phyloP scores from a whole-genome alignment of 2,329 filamentous ascomycete genomes.

The Cladosporium colombiae region DNA sequence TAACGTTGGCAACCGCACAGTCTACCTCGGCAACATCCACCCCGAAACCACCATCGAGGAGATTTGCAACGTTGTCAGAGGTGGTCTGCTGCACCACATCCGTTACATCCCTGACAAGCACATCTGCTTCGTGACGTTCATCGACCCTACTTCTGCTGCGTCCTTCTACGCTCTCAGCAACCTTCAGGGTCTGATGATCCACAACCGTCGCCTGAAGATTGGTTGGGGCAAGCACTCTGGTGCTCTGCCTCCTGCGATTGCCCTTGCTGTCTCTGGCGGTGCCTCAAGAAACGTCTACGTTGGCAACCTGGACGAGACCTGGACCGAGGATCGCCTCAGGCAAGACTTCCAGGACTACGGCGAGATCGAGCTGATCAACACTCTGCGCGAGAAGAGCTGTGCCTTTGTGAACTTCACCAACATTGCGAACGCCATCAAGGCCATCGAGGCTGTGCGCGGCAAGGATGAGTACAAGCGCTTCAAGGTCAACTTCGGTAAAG shows the following conservation, averaged over 20 bases:
- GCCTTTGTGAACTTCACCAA: conserved; percentile 99
- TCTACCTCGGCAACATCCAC: conserved; percentile 98
- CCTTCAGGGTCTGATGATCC: conserved; percentile 97
- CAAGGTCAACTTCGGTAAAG: conserved; percentile 99
- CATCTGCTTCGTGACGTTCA: conserved; percentile 99
- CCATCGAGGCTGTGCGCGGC: conserved; percentile 91
- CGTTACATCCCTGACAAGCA: conserved; percentile 99
- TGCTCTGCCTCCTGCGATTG: conserved; percentile 91
- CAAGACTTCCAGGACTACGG: conserved; percentile 98
- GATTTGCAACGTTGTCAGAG: conserved; percentile 98
- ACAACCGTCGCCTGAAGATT: conserved; percentile 96
- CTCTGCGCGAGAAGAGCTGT: conserved; percentile 96
- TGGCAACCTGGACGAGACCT: conserved; percentile 94
- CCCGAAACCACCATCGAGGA: conserved; percentile 98
- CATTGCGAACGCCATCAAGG: conserved; percentile 99
- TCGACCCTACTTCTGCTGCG: conserved; percentile 94
- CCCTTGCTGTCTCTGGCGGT: conserved; percentile 90
- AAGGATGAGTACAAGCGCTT: conserved; percentile 97
- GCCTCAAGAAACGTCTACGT: conserved; percentile 99
- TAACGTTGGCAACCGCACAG: conserved; percentile 95
- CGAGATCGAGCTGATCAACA: conserved; percentile 97
- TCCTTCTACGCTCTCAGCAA: conserved; percentile 98
- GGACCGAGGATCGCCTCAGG: conserved; percentile 92
- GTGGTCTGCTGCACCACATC: conserved; percentile 93
- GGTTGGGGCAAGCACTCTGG: conserved; percentile 99